Conservation (phyloP, 345 rosid genomes). For the Stellera chamaejasme region DNA sequence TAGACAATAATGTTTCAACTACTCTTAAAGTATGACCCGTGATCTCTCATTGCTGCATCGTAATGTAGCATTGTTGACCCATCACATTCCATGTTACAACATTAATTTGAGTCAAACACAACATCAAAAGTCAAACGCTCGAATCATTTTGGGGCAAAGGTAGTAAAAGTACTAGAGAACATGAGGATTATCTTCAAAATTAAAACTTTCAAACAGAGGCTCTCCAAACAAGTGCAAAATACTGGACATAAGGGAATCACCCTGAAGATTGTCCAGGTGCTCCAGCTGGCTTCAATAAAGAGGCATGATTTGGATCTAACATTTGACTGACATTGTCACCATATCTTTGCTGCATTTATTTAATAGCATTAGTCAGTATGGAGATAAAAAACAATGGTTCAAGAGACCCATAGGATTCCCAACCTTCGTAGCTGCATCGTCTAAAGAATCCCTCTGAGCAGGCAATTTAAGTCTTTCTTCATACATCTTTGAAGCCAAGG, state of each 20-base stretch:
- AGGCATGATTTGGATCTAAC: constrained; percentile 84
- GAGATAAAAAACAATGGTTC: background rate
- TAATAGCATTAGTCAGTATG: background rate
- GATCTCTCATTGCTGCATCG: too few relatives aligned
- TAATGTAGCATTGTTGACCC: too few relatives aligned
- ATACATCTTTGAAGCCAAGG: constrained; percentile 79
- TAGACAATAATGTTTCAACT: too few relatives aligned
- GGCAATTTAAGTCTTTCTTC: constrained; percentile 79
- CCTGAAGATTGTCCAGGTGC: constrained; percentile 82
- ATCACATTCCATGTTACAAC: too few relatives aligned
- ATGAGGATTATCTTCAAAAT: too few relatives aligned
- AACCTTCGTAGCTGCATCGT: constrained; percentile 82
- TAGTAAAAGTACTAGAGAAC: too few relatives aligned
- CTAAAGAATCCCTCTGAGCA: constrained; percentile 78
- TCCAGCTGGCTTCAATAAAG: constrained; percentile 73
- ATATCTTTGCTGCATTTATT: constrained; percentile 53
- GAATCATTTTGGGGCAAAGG: too few relatives aligned
- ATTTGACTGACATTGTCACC: constrained; percentile 85
- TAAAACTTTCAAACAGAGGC: constrained; percentile 5
- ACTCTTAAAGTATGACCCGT: too few relatives aligned
- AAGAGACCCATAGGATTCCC: constrained; percentile 4
- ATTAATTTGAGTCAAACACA: too few relatives aligned
- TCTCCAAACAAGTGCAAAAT: constrained; percentile 12
- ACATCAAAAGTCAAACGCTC: too few relatives aligned
- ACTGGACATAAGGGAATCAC: constrained; percentile 32